Evolutionary conservation across 345 rosid genomes (phyloP), one percentile per base, ranked within the genome.

Genomic region (Theobroma cacao): DNA sequence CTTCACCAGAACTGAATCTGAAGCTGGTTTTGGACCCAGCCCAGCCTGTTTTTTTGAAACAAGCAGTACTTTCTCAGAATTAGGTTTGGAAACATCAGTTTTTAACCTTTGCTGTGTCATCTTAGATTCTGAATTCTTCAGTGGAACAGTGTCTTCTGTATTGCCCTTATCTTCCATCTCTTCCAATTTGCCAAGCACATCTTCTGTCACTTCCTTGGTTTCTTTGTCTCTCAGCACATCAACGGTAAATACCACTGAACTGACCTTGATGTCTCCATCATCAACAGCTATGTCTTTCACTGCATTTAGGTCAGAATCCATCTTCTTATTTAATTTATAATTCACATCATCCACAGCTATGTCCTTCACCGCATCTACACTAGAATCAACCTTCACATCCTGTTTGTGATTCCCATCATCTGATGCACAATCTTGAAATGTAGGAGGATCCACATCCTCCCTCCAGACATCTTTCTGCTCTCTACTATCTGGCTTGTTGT

Each of bases 201-300:
- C 84, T 72, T 82, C 86, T 36, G 76, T 83, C 40, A 84, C 79
- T 77, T 86, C 89, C 76, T 75, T 79, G 69, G 77, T 78, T 77
- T 83, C 83, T 68, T 76, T 75, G 47, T 84, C 76, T 73, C 79
- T 80, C 78, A 73, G 83, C 66, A 78, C 70, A 82, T 86, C 84
- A 79, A 82, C 34, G 66, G 77, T 76, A 80, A 74, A 76, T 33
- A 66, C 73, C 78, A 75, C 45, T 24, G 77, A 72, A 64, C 78
- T 85, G 13, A 80, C 79, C 83, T 84, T 88, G 17, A 74, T 38
- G 63, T 83, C 85, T 75, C 94, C 94, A 86, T 91, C 87, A 87
- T 96, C 99, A 75, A 96, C 85, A 43, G 85, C 80, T 80, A 96
- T 96, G 86, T 96, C 98, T 87, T 94, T 96, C 85, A 91, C 98